Evolutionary conservation across 1,284 basidiomycete species (phyloP).

Genomic region (Sphaerobolus stellatus): DNA sequence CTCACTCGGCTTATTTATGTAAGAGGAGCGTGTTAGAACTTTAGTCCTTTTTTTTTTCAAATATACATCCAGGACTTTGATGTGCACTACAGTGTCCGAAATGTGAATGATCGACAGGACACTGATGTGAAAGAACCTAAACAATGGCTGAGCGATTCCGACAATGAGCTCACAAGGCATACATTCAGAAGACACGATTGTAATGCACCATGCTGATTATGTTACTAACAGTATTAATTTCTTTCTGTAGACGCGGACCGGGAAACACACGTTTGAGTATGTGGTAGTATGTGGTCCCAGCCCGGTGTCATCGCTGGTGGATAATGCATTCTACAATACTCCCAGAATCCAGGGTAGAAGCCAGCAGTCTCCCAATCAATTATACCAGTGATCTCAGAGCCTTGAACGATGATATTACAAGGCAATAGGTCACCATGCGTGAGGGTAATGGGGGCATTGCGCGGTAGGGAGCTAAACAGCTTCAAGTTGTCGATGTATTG

Average conservation of each 20-base stretch:
- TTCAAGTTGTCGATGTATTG: background rate
- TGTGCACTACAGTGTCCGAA: no score
- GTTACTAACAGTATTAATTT: background rate
- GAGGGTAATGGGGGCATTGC: constrained; percentile 19
- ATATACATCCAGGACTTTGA: no score
- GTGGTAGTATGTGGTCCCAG: constrained; percentile 18
- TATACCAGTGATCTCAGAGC: constrained; percentile 27
- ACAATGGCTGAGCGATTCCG: background rate
- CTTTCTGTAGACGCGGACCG: background rate
- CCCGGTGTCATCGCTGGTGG: constrained; percentile 18
- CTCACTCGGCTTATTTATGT: no score
- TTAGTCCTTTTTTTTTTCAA: no score
- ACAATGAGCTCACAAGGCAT: background rate
- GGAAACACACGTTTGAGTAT: constrained; percentile 19
- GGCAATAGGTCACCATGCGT: constrained; percentile 29
- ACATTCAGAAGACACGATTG: background rate
- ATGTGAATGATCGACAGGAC: no score
- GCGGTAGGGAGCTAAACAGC: constrained; percentile 11
- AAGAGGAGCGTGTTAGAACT: no score
- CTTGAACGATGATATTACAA: constrained; percentile 29
- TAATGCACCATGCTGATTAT: background rate
- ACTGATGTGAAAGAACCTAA: background rate
- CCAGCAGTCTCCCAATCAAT: constrained; percentile 32
- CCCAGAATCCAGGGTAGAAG: constrained; percentile 33
- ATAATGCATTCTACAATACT: constrained; percentile 29